Evolutionary conservation across 2,329 filamentous ascomycete genomes (phyloP), one percentile per base, ranked within the genome.

Genomic region (Penicillium expansum): DNA sequence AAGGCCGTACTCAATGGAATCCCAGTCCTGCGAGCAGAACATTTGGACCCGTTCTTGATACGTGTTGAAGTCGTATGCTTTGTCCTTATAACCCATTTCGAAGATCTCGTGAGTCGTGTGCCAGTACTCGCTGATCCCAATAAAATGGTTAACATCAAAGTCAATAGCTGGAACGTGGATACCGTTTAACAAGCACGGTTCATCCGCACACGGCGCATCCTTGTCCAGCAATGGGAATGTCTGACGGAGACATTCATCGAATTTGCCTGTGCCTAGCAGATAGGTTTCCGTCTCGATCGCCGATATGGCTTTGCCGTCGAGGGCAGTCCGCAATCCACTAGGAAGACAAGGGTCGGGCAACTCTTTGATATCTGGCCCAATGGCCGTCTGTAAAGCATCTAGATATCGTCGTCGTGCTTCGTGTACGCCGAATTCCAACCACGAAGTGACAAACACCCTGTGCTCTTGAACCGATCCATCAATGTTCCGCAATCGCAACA

Each of bases 101-200:
- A 99, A 97, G 2, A 97, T 88, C 53, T 94, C 92, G 67, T 99
- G 94, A 0, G 94, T 99, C 0, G 93, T 96, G 73, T 99, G 94
- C 93, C 94, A 99, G 75, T 96, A 99, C 71, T 99, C 94, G 1
- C 93, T 97, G 4, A 99, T 93, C 11, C 94, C 94, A 29, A 99
- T 88, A 68, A 99, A 99, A 72, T 97, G 95, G 67, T 99, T 99
- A 35, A 97, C 87, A 60, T 94, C 88, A 69, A 97, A 99, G 71
- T 99, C 94, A 62, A 99, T 97, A 4, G 91, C 90, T 1, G 94
- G 94, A 1, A 94, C 92, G 70, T 97, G 92, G 61, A 93, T 86
- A 0, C 94, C 92, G 66, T 97, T 91, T 38, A 99, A 80, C 33
- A 99, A 79, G 73, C 94, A 99, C 0, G 95, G 94, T 27, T 87